Conservation (phyloP, 2,329 filamentous ascomycete genomes). For the Verticillium isaacii region DNA sequence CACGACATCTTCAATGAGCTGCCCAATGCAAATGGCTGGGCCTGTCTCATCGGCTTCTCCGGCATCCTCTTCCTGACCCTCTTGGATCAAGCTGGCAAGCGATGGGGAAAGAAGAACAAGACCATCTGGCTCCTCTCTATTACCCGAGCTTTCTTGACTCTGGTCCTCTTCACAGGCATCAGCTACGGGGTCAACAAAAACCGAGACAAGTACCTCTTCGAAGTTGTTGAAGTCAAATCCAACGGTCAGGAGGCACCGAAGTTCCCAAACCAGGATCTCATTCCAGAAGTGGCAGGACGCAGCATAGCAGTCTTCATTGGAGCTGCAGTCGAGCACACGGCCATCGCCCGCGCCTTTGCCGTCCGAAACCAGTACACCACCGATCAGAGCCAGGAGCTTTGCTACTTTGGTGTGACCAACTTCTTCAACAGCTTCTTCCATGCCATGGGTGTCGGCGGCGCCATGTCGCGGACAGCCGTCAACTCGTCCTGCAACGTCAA, state of each 20-base stretch:
- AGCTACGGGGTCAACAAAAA: slow-evolving; percentile 58
- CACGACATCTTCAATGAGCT: slow-evolving; percentile 54
- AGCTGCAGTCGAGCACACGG: slow-evolving; percentile 57
- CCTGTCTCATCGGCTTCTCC: slow-evolving; percentile 44
- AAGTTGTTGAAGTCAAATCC: slow-evolving; percentile 51
- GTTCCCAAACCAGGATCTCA: slow-evolving; percentile 39
- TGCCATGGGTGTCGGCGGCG: slow-evolving; percentile 58
- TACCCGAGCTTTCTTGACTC: slow-evolving; percentile 54
- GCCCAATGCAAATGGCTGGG: slow-evolving; percentile 48
- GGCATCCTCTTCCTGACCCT: slow-evolving; percentile 50
- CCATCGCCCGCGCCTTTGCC: slow-evolving; percentile 59
- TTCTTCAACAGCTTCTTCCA: slow-evolving; percentile 62
- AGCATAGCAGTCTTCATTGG: slow-evolving; percentile 59
- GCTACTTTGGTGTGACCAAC: slow-evolving; percentile 58
- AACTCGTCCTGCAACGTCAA: slow-evolving; percentile 61
- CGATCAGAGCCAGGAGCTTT: slow-evolving; percentile 61
- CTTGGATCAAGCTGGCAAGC: slow-evolving; percentile 54
- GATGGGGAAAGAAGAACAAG: slow-evolving; percentile 54
- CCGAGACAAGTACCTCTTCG: slow-evolving; percentile 46
- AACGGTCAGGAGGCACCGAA: slow-evolving; percentile 47
- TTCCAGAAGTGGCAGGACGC: slow-evolving; percentile 47
- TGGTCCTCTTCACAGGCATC: slow-evolving; percentile 59
- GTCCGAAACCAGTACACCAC: slow-evolving; percentile 58
- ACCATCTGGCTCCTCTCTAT: slow-evolving; percentile 54
- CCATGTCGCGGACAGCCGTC: slow-evolving; percentile 64